phyloP scores from a whole-genome alignment of 768 basidiomycete species.

The Russula ochroleuca region DNA sequence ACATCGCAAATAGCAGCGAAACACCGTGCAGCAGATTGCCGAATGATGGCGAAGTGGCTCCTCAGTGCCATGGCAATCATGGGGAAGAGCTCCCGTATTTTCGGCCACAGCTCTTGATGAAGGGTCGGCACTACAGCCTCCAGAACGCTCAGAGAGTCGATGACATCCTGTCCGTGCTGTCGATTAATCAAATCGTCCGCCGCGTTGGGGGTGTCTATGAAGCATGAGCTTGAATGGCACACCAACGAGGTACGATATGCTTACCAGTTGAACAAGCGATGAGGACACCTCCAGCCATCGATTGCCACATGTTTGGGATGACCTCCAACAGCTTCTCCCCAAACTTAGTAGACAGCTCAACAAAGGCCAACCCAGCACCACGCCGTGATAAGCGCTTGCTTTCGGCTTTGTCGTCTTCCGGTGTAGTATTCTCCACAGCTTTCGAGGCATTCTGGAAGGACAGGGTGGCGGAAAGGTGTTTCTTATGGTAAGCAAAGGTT shows the following conservation, averaged over 20 bases:
- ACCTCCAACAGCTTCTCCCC: constrained; percentile 64
- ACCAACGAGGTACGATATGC: constrained; percentile 28
- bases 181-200: constrained; percentile 65
- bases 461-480: constrained; percentile 65
- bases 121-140: constrained; percentile 77
- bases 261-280: constrained; percentile 64
- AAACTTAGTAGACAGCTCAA: constrained; percentile 71
- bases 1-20: constrained; percentile 85
- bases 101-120: constrained; percentile 62
- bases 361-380: constrained; percentile 82
- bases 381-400: constrained; percentile 67
- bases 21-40: constrained; percentile 81
- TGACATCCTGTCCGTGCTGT: constrained; percentile 79
- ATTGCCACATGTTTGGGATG: constrained; percentile 95
- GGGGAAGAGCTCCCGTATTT: constrained; percentile 70
- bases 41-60: constrained; percentile 83
- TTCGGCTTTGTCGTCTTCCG: constrained; percentile 42
- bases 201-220: constrained; percentile 42
- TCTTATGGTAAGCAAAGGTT: constrained; percentile 69
- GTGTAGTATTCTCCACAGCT: constrained; percentile 35
- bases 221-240: not conserved
- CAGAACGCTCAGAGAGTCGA: constrained; percentile 89
- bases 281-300: constrained; percentile 75
- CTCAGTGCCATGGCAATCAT: constrained; percentile 71
- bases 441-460: constrained; percentile 55